Percentiles rank a stretch among this genome's conserved stretches.
Conservation (phyloP, 257 asterid genomes). For the Paraleonurus japonicus region DNA sequence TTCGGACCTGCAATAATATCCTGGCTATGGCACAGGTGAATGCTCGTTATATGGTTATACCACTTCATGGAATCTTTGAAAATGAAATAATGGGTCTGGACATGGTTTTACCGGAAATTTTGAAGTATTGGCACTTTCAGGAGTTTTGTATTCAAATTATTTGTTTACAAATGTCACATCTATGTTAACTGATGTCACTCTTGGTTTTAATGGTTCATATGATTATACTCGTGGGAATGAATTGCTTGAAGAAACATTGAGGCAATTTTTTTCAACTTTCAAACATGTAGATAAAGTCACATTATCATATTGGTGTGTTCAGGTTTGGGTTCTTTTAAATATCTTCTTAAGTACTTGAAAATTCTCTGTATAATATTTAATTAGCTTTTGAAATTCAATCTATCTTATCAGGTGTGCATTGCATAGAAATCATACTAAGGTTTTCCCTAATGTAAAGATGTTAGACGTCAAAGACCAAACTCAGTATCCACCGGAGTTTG, state of each 20-base stretch:
- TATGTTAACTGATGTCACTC: neutral
- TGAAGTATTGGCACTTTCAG: neutral
- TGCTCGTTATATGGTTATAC: neutral
- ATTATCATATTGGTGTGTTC: neutral
- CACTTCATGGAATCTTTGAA: neutral
- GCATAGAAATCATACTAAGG: neutral
- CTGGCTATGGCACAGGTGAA: conserved; percentile 76
- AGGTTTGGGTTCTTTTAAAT: too few relatives aligned
- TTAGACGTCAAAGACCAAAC: neutral
- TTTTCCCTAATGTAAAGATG: neutral
- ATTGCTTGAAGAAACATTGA: neutral
- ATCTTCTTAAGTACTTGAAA: too few relatives aligned
- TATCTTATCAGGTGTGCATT: neutral
- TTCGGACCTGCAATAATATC: conserved; percentile 80
- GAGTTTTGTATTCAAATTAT: neutral
- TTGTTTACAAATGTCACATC: neutral
- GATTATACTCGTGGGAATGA: neutral
- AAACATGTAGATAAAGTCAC: neutral
- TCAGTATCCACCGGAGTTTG: neutral
- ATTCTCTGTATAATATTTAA: too few relatives aligned
- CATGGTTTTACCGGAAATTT: too few relatives aligned
- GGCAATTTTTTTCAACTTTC: neutral
- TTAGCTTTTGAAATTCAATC: too few relatives aligned
- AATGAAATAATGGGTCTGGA: too few relatives aligned
- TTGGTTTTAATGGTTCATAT: neutral